Evolutionary conservation across 768 basidiomycete genomes (phyloP).

Genomic region (Psilocybe sp.): DNA sequence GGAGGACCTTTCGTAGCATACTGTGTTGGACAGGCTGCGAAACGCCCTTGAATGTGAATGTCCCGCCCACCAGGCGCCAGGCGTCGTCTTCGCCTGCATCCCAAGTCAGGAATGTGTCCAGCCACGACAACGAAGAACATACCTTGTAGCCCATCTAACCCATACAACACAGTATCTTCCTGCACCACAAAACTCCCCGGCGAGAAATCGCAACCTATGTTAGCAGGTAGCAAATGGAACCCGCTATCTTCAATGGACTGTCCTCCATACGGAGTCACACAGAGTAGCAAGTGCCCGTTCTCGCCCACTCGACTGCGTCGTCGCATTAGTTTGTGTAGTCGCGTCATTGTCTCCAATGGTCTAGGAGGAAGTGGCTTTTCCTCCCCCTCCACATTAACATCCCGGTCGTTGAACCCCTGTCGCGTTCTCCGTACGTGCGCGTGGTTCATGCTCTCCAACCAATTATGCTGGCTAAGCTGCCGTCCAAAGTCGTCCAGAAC

Average conservation of each 20-base stretch:
- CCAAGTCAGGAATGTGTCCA: neutral
- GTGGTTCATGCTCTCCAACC: constrained; percentile 45
- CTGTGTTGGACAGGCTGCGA: constrained; percentile 39
- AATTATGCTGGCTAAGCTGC: constrained; percentile 37
- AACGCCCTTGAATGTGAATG: constrained; percentile 52
- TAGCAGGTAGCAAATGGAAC: constrained; percentile 34
- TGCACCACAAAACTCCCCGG: constrained; percentile 37
- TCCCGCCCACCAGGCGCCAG: constrained; percentile 54
- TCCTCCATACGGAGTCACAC: constrained; percentile 39
- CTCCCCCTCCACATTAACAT: neutral
- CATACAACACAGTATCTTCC: constrained; percentile 40
- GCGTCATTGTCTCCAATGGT: constrained; percentile 13
- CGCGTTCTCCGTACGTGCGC: constrained; percentile 14
- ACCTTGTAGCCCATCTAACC: constrained; percentile 53
- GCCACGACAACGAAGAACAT: constrained; percentile 10
- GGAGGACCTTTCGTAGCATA: constrained; percentile 45
- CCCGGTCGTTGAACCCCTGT: neutral
- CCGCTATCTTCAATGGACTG: constrained; percentile 35
- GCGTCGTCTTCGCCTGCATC: constrained; percentile 12
- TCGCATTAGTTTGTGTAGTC: constrained; percentile 20
- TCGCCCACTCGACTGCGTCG: constrained; percentile 26
- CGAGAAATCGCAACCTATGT: constrained; percentile 44
- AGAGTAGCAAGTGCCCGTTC: constrained; percentile 49
- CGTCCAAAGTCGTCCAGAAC: constrained; percentile 45
- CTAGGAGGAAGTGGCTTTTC: constrained; percentile 12